A percentile compares a stretch with the other conserved stretches of the same genome.
Evolutionary conservation across 179 eudicot genomes (phyloP).

Genomic region (Silene noctiflora): DNA sequence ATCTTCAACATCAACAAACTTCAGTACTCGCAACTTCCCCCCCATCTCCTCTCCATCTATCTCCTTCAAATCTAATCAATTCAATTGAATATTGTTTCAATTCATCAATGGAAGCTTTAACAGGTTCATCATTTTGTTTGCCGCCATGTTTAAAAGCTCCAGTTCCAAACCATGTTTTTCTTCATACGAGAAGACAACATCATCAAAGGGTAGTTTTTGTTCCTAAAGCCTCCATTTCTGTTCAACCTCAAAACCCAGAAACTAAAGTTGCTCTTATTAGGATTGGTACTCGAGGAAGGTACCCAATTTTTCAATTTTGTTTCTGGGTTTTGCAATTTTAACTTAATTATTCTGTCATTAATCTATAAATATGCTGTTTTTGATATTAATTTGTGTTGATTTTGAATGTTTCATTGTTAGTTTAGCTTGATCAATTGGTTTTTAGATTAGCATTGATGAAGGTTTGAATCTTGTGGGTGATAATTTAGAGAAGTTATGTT

Average conservation of each 20-base stretch:
- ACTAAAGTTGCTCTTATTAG: slow-evolving; percentile 63
- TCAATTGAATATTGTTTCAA: background rate
- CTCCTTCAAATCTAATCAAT: background rate
- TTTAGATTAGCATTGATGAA: background rate
- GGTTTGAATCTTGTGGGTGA: background rate
- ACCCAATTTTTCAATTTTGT: background rate
- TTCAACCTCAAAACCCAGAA: slow-evolving; percentile 47
- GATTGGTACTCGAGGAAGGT: slow-evolving; percentile 97
- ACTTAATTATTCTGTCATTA: background rate
- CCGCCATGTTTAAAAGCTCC: slow-evolving; percentile 40
- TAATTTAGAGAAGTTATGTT: background rate
- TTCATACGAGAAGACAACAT: slow-evolving; percentile 25
- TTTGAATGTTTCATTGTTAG: background rate
- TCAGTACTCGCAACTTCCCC: background rate
- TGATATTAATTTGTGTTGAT: background rate
- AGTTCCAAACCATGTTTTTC: slow-evolving; percentile 9
- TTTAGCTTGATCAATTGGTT: background rate
- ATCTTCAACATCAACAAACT: slow-evolving; percentile 4
- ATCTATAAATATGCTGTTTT: background rate
- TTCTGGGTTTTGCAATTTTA: slow-evolving; percentile 19
- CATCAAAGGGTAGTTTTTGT: slow-evolving; percentile 21
- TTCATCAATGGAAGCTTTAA: slow-evolving; percentile 50
- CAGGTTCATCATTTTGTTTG: slow-evolving; percentile 42
- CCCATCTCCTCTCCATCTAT: background rate
- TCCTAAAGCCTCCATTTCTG: slow-evolving; percentile 58